These are phyloP conservation scores for Solanum hybrid DNA, from an alignment of 305 asterid genomes.

Conservation along the genomic window DNA sequence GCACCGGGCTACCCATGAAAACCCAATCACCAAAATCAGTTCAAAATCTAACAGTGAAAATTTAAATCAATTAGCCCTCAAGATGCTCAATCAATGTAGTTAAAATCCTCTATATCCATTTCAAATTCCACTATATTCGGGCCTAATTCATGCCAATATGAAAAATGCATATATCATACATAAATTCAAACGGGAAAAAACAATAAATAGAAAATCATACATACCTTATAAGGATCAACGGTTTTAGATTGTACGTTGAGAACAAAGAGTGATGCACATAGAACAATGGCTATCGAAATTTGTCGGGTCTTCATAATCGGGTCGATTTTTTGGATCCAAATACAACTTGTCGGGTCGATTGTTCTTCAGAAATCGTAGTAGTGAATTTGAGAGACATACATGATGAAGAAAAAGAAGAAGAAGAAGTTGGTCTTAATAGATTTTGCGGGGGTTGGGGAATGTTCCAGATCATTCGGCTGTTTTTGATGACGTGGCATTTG, in stretches of 20 bases:
- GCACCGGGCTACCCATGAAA: not conserved
- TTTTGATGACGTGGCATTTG: conserved; percentile 32
- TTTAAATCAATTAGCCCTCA: not conserved
- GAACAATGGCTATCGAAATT: conserved; percentile 11
- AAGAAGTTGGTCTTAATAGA: conserved; percentile 11
- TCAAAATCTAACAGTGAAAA: not conserved
- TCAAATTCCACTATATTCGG: not conserved
- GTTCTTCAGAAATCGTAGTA: not conserved
- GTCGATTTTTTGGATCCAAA: not conserved
- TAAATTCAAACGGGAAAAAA: not conserved
- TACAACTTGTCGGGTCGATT: not conserved
- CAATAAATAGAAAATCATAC: not conserved
- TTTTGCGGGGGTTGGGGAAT: conserved; percentile 17
- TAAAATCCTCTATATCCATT: not conserved
- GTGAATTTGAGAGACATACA: not conserved
- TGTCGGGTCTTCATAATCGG: conserved; percentile 5
- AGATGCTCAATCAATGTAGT: not conserved
- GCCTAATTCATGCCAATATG: not conserved
- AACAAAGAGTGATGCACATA: conserved; percentile 13
- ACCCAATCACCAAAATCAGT: not conserved
- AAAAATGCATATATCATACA: not conserved
- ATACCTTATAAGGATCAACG: not conserved
- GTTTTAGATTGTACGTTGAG: not conserved
- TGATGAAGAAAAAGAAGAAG: not conserved
- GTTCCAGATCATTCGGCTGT: conserved; percentile 33